Conservation (phyloP, 2,329 filamentous ascomycete genomes). For the Cordyceps fumosorosea region DNA sequence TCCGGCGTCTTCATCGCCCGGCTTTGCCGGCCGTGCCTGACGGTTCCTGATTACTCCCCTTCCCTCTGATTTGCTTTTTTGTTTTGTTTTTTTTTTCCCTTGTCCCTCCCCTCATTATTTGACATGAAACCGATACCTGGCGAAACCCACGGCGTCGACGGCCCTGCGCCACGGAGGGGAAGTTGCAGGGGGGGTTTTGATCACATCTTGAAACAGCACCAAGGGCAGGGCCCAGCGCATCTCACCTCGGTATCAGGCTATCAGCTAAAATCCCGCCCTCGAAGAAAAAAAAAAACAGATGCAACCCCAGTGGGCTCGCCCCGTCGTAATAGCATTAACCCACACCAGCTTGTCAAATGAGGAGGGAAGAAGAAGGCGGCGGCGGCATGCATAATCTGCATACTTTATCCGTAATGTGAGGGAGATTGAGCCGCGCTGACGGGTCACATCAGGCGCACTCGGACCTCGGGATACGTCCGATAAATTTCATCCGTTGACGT, state of each 20-base stretch:
- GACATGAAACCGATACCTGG: constrained; percentile 3
- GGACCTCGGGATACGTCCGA: neutral
- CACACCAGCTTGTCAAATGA: neutral
- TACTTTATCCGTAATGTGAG: neutral
- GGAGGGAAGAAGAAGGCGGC: neutral
- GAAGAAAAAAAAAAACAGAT: neutral
- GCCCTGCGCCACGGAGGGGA: neutral
- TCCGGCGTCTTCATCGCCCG: too few relatives aligned
- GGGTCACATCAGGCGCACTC: neutral
- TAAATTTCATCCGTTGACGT: neutral
- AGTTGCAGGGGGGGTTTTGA: neutral
- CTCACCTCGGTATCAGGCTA: neutral
- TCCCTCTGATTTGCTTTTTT: neutral
- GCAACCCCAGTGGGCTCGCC: neutral
- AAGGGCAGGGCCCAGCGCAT: neutral
- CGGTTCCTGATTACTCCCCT: neutral
- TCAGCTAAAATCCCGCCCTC: neutral
- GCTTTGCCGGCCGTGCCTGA: too few relatives aligned
- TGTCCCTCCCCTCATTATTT: neutral
- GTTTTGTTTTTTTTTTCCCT: neutral
- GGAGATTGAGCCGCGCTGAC: neutral
- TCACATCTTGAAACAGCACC: neutral
- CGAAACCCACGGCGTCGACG: neutral
- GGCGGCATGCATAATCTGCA: neutral
- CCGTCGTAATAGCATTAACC: neutral